phyloP scores from a whole-genome alignment of 495 filamentous ascomycete species.

The Pseudotulostoma volvatum region DNA sequence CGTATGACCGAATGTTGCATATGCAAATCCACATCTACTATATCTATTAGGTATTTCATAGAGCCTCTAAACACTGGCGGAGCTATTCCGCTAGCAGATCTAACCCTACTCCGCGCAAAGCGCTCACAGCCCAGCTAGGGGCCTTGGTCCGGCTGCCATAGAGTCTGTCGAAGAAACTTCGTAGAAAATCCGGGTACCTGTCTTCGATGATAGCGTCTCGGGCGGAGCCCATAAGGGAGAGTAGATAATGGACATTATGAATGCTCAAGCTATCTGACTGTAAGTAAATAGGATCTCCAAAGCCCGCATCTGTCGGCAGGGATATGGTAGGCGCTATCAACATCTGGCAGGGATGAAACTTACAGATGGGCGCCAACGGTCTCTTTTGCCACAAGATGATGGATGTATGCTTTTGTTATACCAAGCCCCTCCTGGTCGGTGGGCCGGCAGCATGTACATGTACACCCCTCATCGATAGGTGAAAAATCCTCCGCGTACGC shows the following conservation, averaged over 20 bases:
- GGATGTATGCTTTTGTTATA: constrained; percentile 74
- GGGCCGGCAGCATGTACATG: constrained; percentile 61
- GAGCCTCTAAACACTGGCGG: neutral
- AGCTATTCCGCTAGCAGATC: constrained; percentile 41
- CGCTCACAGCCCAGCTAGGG: constrained; percentile 72
- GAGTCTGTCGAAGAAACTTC: constrained; percentile 54
- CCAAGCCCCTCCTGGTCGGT: constrained; percentile 55
- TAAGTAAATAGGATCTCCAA: constrained; percentile 5
- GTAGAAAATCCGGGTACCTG: constrained; percentile 62
- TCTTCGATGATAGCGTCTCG: constrained; percentile 72
- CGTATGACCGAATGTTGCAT: too few relatives aligned
- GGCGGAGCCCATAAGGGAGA: constrained; percentile 60
- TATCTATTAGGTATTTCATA: too few relatives aligned
- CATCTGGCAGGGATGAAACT: constrained; percentile 6
- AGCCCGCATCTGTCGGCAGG: neutral
- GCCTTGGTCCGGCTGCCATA: constrained; percentile 55
- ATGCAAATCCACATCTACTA: too few relatives aligned
- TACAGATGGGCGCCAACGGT: constrained; percentile 84
- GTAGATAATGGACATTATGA: constrained; percentile 85
- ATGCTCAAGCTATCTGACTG: constrained; percentile 48
- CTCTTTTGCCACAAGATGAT: constrained; percentile 86
- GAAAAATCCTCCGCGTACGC: constrained; percentile 61
- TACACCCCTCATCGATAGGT: constrained; percentile 68
- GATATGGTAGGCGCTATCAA: neutral
- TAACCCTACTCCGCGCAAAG: constrained; percentile 69